Conservation (phyloP, 2,329 filamentous ascomycete species). For the Cryphonectria nitschkei region DNA sequence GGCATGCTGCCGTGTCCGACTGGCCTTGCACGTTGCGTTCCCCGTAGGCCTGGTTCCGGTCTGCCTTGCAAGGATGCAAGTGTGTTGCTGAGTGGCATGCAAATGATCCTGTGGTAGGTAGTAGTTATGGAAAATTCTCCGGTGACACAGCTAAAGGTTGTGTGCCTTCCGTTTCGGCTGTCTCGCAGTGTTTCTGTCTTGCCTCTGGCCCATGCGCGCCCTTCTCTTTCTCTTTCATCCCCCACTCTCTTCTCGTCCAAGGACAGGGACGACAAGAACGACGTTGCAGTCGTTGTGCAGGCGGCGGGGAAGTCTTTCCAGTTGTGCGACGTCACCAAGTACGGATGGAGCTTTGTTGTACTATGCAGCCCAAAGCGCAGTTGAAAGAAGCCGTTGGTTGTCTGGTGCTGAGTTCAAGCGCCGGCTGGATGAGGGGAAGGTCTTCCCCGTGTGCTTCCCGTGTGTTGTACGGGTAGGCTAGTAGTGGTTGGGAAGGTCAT, state of each 20-base stretch:
- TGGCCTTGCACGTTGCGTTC: constrained; percentile 18
- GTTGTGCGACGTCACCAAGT: constrained; percentile 21
- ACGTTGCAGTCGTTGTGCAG: constrained; percentile 17
- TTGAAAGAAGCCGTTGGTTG: background rate
- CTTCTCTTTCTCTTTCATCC: background rate
- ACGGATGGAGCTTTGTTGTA: background rate
- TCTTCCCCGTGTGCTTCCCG: background rate
- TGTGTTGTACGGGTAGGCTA: background rate
- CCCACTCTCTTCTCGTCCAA: constrained; percentile 19
- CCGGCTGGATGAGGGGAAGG: background rate
- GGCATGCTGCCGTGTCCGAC: constrained; percentile 18
- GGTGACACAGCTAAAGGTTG: constrained; percentile 22
- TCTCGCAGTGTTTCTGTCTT: constrained; percentile 8
- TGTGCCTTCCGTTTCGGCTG: constrained; percentile 21
- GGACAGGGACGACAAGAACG: constrained; percentile 10
- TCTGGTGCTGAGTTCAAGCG: background rate
- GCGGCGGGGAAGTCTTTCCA: constrained; percentile 18
- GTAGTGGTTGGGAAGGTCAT: background rate
- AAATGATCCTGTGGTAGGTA: background rate
- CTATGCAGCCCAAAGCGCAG: constrained; percentile 6
- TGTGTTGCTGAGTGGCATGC: background rate
- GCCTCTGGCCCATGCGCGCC: too few species aligned
- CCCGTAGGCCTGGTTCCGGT: constrained; percentile 15
- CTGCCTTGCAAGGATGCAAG: constrained; percentile 9
- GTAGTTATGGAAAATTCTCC: constrained; percentile 15